Conservation (phyloP, 108 stramenopile genomes). For the Schizochytrium sp. region DNA sequence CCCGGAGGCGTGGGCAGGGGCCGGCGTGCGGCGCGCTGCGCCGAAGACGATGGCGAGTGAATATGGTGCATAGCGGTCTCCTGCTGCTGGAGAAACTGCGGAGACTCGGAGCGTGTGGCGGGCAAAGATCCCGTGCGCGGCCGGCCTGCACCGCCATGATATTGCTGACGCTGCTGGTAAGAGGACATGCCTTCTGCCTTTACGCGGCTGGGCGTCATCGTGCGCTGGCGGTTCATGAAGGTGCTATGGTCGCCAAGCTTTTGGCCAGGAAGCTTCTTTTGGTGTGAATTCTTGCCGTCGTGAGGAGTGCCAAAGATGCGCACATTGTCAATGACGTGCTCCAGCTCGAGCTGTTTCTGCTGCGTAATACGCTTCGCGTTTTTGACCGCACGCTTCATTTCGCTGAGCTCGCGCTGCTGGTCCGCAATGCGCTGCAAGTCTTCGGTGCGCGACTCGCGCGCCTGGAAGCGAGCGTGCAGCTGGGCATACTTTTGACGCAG, state of each 20-base stretch:
- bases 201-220: background rate
- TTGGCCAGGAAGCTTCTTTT: background rate
- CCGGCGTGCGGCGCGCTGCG: background rate
- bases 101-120: background rate
- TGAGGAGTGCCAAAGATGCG: constrained; percentile 4
- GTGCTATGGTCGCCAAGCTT: background rate
- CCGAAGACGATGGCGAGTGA: background rate
- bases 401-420: background rate
- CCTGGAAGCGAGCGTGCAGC: background rate
- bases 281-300: background rate
- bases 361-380: background rate
- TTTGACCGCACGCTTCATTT: background rate
- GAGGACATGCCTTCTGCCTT: background rate
- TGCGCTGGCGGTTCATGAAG: background rate
- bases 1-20: background rate
- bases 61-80: background rate
- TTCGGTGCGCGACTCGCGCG: constrained; percentile 2
- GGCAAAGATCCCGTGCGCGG: background rate
- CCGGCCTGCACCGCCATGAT: background rate
- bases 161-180: background rate
- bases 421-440: background rate
- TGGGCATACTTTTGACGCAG: background rate
- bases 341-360: constrained; percentile 17
- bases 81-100: background rate
- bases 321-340: background rate